phyloP scores from a whole-genome alignment of 257 asterid species.

The Coffea eugenioides region DNA sequence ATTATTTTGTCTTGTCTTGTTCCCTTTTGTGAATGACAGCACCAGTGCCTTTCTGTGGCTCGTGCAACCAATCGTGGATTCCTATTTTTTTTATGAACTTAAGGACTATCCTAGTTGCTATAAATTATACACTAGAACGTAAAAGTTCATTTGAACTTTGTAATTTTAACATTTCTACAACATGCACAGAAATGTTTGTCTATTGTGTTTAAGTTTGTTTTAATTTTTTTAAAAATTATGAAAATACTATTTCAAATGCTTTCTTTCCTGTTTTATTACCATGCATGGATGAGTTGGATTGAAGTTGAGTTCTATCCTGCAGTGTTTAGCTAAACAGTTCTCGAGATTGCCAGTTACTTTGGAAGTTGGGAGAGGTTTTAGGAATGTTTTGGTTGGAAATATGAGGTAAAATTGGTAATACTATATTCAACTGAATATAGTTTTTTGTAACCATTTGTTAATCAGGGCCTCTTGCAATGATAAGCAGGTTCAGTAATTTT shows the following conservation, averaged over 20 bases:
- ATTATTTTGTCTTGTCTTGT: background rate
- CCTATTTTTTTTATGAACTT: background rate
- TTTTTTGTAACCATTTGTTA: background rate
- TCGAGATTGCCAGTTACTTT: conserved; percentile 54
- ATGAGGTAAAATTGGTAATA: conserved; percentile 47
- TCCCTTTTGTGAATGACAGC: background rate
- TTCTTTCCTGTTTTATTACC: background rate
- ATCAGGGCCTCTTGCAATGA: conserved; percentile 8
- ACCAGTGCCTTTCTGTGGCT: background rate
- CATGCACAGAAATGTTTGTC: background rate
- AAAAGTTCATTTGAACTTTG: background rate
- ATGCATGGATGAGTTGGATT: conserved; percentile 2
- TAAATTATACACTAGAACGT: background rate
- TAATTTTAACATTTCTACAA: background rate
- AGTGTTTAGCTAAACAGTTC: conserved; percentile 70
- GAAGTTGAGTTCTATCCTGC: conserved; percentile 21
- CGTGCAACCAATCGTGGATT: background rate
- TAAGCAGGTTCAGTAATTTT: conserved; percentile 53
- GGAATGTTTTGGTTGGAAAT: conserved; percentile 41
- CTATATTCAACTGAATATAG: conserved; percentile 3
- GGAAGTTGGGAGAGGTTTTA: conserved; percentile 55
- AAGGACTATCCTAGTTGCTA: background rate
- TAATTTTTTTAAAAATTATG: background rate
- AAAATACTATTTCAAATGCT: background rate
- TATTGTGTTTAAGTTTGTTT: background rate